Conservation (phyloP, 2,329 filamentous ascomycete genomes). For the Periconia sp. region DNA sequence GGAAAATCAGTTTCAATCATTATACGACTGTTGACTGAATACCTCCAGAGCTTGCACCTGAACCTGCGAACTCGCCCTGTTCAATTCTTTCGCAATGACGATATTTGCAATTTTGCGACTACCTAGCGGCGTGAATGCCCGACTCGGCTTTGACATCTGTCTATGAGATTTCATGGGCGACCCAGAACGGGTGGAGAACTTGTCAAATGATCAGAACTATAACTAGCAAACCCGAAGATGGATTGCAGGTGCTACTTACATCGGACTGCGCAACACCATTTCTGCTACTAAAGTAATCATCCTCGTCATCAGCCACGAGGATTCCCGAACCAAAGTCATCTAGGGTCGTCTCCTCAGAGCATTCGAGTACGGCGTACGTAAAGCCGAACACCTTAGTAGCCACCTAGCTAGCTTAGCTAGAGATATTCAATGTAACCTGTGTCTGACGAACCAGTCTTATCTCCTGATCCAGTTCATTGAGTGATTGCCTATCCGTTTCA, state of each 20-base stretch:
- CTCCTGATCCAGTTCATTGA: constrained; percentile 75
- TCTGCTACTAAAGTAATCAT: constrained; percentile 29
- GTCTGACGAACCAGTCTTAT: constrained; percentile 66
- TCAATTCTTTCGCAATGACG: constrained; percentile 80
- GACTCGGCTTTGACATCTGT: constrained; percentile 40
- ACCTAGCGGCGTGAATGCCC: constrained; percentile 48
- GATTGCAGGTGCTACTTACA: constrained; percentile 12
- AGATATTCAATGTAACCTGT: neutral
- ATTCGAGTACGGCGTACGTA: constrained; percentile 72
- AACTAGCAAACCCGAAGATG: neutral
- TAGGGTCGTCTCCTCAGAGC: constrained; percentile 73
- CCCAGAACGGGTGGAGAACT: constrained; percentile 25
- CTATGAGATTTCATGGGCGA: constrained; percentile 23
- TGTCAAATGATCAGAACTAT: too few species aligned
- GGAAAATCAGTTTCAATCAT: constrained; percentile 41
- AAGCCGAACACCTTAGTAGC: constrained; percentile 75
- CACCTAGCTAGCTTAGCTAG: constrained; percentile 57
- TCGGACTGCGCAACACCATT: constrained; percentile 14
- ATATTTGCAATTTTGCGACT: constrained; percentile 75
- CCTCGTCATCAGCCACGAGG: constrained; percentile 52
- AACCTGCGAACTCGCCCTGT: constrained; percentile 73
- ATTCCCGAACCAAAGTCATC: constrained; percentile 81
- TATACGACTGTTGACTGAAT: neutral
- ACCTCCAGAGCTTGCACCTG: constrained; percentile 79
- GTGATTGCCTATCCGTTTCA: constrained; percentile 67